Evolutionary conservation across 257 asterid species (phyloP).

Genomic region (Solanum appendiculatum): DNA sequence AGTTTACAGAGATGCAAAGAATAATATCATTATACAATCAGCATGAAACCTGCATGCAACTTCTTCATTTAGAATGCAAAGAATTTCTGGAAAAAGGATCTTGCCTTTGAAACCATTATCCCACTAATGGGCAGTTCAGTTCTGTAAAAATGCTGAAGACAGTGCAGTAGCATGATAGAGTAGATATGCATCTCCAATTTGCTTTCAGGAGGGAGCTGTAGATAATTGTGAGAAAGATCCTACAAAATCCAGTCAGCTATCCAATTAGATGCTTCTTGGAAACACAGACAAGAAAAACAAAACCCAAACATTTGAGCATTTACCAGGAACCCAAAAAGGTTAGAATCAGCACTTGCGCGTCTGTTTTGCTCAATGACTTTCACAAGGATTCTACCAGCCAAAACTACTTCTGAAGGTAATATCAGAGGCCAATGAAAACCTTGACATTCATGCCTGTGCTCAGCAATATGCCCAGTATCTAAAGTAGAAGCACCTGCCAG

Average conservation of each 20-base stretch:
- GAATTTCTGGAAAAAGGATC: background rate
- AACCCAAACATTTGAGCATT: background rate
- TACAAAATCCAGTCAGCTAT: slow-evolving; percentile 25
- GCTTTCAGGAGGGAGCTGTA: slow-evolving; percentile 48
- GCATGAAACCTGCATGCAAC: background rate
- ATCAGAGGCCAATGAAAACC: slow-evolving; percentile 87
- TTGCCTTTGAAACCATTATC: slow-evolving; percentile 51
- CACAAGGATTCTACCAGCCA: slow-evolving; percentile 84
- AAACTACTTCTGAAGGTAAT: slow-evolving; percentile 73
- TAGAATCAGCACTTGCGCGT: slow-evolving; percentile 19
- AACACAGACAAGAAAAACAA: slow-evolving; percentile 5
- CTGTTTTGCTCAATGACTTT: slow-evolving; percentile 39
- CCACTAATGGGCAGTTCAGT: slow-evolving; percentile 45
- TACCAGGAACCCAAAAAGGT: slow-evolving; percentile 41
- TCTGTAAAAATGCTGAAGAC: slow-evolving; percentile 55
- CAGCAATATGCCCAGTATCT: slow-evolving; percentile 30
- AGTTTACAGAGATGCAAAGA: background rate
- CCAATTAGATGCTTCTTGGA: background rate
- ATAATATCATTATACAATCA: background rate
- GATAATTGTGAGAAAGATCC: slow-evolving; percentile 88
- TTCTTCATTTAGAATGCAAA: background rate
- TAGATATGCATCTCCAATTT: slow-evolving; percentile 79
- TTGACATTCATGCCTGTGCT: slow-evolving; percentile 77
- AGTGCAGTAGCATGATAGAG: slow-evolving; percentile 53
- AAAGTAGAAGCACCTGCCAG: slow-evolving; percentile 20